Evolutionary conservation across 2,329 filamentous ascomycete genomes (phyloP), one percentile per base, ranked within the genome.

Genomic region (Claviceps sp.): DNA sequence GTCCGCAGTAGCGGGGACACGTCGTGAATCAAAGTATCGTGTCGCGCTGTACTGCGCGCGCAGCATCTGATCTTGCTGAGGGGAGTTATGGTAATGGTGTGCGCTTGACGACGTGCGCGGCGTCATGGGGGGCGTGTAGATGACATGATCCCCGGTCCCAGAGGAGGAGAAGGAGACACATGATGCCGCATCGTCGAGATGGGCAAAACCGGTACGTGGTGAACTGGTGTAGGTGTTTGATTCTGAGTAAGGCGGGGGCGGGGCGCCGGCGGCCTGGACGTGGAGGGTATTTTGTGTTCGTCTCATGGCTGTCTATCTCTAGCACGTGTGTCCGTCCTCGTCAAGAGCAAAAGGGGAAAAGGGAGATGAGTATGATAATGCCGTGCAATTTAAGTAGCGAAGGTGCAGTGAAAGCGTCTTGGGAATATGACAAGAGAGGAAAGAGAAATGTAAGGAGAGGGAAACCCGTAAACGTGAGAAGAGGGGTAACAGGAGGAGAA

Each of bases 191-290:
- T 67, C 63, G 52, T 71, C 68, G 8, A 39, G 20, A 13, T 23
- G 47, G 49, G 65, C 61, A 48, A 59, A 14, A 22, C 26, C 52
- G 54, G 55, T 62, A 58, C 61, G 53, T 50, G 59, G 57, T 45
- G 58, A 50, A 48, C 60, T 67, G 14, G 75, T 78, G 64, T 72
- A 77, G 39, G 77, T 71, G 60, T 80, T 77, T 16, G 74, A 79
- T 61, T 78, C 77, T 40, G 72, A 72, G 58, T 81, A 81, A 5
- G 78, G 78, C 4, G 77, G 76, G 5, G 44, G 44, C 23, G 44
- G 26, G 16, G 16, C 43, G 16, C 4, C 44, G 26, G 5, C 64
- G 11, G 47, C 54, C 16, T 52, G 55, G 51, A 58, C 51, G 50
- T 48, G 54, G 42, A 57, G 56, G 43, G 52, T 57, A 53, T 52